Evolutionary conservation across 192 early-diverging fungal species (phyloP).

Genomic region (Oehlia diaphana): DNA sequence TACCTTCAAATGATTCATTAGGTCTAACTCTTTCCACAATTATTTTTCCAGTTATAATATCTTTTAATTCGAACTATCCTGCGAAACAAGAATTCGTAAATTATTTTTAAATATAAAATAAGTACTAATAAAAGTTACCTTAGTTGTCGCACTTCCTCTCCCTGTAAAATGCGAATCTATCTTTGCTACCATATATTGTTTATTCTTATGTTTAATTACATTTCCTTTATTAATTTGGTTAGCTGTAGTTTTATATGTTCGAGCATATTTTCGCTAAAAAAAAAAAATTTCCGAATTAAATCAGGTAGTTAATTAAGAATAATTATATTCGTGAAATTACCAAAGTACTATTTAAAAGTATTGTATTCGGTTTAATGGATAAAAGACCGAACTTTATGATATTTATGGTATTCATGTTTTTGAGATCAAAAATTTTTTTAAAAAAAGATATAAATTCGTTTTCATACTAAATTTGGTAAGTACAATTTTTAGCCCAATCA

Average conservation of each 20-base stretch:
- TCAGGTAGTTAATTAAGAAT: neutral
- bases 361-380: neutral
- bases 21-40: neutral
- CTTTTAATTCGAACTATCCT: neutral
- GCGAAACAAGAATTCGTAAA: neutral
- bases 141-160: conserved; percentile 63
- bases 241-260: conserved; percentile 47
- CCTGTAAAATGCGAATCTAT: conserved; percentile 70
- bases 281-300: neutral
- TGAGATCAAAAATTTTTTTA: no score
- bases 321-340: neutral
- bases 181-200: conserved; percentile 64
- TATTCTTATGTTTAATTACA: conserved; percentile 68
- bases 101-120: neutral
- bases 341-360: neutral
- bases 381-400: neutral
- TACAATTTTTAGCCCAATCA: neutral
- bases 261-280: neutral
- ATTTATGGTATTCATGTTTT: neutral
- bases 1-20: neutral
- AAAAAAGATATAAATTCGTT: neutral
- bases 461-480: no score
- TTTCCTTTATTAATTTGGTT: conserved; percentile 62
- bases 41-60: neutral
- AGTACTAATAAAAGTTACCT: conserved; percentile 32